Evolutionary conservation across 1,284 basidiomycete genomes (phyloP).

Genomic region (Marasmius fiardii): DNA sequence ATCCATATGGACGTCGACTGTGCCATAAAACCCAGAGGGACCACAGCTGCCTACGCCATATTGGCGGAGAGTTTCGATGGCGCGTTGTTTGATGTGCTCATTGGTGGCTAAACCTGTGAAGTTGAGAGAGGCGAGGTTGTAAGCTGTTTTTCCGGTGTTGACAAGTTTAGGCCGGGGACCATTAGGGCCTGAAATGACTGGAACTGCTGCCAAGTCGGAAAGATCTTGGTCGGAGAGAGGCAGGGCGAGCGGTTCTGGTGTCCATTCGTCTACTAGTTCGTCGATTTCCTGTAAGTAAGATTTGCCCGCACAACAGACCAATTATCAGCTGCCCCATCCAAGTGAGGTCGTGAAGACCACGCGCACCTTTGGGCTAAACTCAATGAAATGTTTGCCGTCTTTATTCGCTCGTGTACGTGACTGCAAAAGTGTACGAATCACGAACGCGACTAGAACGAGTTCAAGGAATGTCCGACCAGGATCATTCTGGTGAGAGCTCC

Average conservation of each 20-base stretch:
- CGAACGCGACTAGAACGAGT: constrained; percentile 86
- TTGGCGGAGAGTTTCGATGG: constrained; percentile 83
- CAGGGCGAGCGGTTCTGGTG: constrained; percentile 80
- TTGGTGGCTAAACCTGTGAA: constrained; percentile 91
- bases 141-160: constrained; percentile 73
- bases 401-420: constrained; percentile 86
- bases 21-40: constrained; percentile 97
- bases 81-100: constrained; percentile 83
- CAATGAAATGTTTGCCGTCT: constrained; percentile 87
- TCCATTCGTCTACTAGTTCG: constrained; percentile 95
- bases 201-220: constrained; percentile 70
- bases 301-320: too few relatives aligned
- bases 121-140: constrained; percentile 92
- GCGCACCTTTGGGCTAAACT: constrained; percentile 84
- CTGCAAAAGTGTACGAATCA: constrained; percentile 86
- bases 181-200: constrained; percentile 78
- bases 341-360: too few relatives aligned
- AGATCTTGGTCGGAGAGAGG: constrained; percentile 61
- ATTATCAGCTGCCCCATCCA: neutral
- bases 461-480: constrained; percentile 92
- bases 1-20: constrained; percentile 90
- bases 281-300: constrained; percentile 98
- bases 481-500: constrained; percentile 86
- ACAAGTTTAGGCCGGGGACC: constrained; percentile 82
- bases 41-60: constrained; percentile 97